These are phyloP conservation scores for Aspergillus steynii DNA, from an alignment of 495 filamentous ascomycete species.

Conservation along the genomic window DNA sequence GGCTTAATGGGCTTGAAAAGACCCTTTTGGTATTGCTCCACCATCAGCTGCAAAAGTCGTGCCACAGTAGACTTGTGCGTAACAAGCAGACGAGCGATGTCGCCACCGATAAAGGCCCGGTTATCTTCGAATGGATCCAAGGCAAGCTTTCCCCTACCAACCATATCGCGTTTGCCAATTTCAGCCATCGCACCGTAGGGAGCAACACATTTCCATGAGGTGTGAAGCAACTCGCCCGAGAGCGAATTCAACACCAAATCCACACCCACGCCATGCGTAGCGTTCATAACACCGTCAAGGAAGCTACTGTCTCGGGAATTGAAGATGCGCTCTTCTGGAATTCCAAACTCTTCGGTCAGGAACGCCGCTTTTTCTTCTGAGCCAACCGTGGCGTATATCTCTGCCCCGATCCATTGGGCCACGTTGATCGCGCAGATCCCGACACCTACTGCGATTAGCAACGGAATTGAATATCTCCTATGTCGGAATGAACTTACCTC, in stretches of 20 bases:
- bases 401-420: slow-evolving; percentile 14
- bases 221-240: slow-evolving; percentile 45
- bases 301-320: slow-evolving; percentile 49
- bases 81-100: slow-evolving; percentile 12
- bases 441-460: not conserved
- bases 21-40: slow-evolving; percentile 28
- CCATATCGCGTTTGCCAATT: slow-evolving; percentile 32
- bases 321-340: slow-evolving; percentile 50
- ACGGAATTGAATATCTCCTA: not conserved
- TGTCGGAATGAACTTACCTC: slow-evolving; percentile 7
- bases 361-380: slow-evolving; percentile 38
- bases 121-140: slow-evolving; percentile 40
- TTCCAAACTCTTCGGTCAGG: slow-evolving; percentile 32
- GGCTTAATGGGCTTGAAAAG: slow-evolving; percentile 35
- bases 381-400: slow-evolving; percentile 48
- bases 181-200: slow-evolving; percentile 54
- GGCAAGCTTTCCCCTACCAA: slow-evolving; percentile 18
- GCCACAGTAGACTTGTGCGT: not conserved
- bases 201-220: slow-evolving; percentile 54
- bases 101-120: slow-evolving; percentile 26
- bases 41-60: slow-evolving; percentile 19
- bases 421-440: slow-evolving; percentile 24
- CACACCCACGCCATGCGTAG: slow-evolving; percentile 51
- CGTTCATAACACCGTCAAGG: slow-evolving; percentile 39
- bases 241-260: slow-evolving; percentile 54